These are phyloP conservation scores for Fusarium sp. DNA, from an alignment of 2,329 filamentous ascomycete genomes.

Conservation along the genomic window DNA sequence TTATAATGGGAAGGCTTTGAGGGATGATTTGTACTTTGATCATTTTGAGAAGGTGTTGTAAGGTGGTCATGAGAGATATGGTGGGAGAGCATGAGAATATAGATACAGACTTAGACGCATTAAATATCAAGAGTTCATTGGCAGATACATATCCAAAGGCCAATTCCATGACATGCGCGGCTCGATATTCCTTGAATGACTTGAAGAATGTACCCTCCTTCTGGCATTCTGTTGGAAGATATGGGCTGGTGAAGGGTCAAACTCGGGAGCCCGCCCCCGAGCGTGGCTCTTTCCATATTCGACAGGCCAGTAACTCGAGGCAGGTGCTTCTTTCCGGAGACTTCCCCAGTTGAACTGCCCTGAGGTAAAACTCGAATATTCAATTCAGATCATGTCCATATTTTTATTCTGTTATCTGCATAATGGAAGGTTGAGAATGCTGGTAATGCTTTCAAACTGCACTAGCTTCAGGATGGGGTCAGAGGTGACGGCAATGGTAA, in stretches of 20 bases:
- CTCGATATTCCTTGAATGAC: no score
- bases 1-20: conserved; percentile 52
- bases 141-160: no score
- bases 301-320: neutral
- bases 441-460: rapidly evolving
- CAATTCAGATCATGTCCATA: neutral
- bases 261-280: neutral
- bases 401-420: neutral
- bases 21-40: conserved; percentile 59
- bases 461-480: neutral
- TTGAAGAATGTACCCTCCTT: no score
- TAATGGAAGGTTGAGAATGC: no score
- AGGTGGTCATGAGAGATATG: no score
- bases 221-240: neutral
- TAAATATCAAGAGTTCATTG: no score
- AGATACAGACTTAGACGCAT: neutral
- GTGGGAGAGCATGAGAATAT: neutral
- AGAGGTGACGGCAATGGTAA: rapidly evolving
- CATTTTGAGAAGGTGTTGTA: conserved; percentile 56
- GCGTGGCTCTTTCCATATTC: neutral
- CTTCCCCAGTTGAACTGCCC: rapidly evolving
- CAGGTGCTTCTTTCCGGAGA: neutral
- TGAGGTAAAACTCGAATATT: rapidly evolving
- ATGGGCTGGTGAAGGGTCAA: neutral
- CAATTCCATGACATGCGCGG: no score